Evolutionary conservation across 1,284 basidiomycete genomes (phyloP).

Genomic region (Entoloma clypeatum): DNA sequence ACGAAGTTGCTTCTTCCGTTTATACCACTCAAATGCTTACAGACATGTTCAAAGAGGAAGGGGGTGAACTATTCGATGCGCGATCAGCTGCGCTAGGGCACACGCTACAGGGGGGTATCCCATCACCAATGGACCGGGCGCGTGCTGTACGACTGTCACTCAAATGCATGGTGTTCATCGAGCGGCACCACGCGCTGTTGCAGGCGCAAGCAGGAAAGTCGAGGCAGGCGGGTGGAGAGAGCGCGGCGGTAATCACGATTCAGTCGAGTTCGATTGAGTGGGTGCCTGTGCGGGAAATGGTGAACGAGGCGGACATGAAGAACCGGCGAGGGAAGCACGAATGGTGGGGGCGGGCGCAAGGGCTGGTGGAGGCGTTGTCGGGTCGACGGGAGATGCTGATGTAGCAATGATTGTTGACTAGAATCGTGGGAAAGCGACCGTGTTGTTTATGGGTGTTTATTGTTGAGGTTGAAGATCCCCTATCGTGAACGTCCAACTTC

Average conservation of each 20-base stretch:
- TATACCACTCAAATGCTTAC: constrained; percentile 93
- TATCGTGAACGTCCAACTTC: constrained; percentile 17
- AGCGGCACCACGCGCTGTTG: constrained; percentile 65
- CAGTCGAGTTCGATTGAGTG: constrained; percentile 78
- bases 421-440: constrained; percentile 29
- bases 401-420: constrained; percentile 13
- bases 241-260: constrained; percentile 90
- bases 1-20: constrained; percentile 82
- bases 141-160: constrained; percentile 88
- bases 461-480: constrained; percentile 21
- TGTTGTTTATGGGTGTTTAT: constrained; percentile 25
- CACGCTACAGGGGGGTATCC: constrained; percentile 93
- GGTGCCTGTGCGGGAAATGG: constrained; percentile 83
- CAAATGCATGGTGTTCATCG: constrained; percentile 93
- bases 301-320: constrained; percentile 85
- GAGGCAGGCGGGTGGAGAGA: constrained; percentile 55
- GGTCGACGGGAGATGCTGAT: constrained; percentile 18
- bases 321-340: constrained; percentile 76
- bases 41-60: constrained; percentile 94
- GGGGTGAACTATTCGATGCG: constrained; percentile 87
- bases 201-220: constrained; percentile 43
- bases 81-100: constrained; percentile 93
- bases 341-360: constrained; percentile 80
- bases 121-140: constrained; percentile 90
- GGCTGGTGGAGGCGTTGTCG: constrained; percentile 57